A percentile compares a stretch with the other conserved stretches of the same genome.
Conservation (phyloP, 768 basidiomycete genomes). For the Tylopilus rubrobrunneus region DNA sequence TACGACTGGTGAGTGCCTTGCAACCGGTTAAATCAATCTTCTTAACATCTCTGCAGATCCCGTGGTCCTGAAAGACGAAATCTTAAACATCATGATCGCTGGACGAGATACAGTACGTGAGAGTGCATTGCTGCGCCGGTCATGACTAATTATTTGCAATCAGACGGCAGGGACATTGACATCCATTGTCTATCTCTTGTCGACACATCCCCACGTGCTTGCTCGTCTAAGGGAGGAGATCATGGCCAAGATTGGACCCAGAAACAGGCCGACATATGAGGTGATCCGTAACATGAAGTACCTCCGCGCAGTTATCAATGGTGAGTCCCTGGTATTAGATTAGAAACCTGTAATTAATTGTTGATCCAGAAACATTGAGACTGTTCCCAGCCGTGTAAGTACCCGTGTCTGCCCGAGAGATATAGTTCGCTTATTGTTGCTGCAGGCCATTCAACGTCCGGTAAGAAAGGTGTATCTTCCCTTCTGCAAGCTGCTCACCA, state of each 20-base stretch:
- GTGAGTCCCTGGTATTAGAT: constrained; percentile 24
- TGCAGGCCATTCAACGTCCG: constrained; percentile 46
- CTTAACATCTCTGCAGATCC: constrained; percentile 18
- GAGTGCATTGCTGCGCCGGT: neutral
- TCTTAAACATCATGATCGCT: constrained; percentile 34
- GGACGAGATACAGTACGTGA: constrained; percentile 25
- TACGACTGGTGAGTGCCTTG: constrained; percentile 35
- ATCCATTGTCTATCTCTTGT: constrained; percentile 41
- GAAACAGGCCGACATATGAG: constrained; percentile 47
- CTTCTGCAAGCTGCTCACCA: neutral
- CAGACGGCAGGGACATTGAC: constrained; percentile 37
- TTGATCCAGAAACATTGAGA: constrained; percentile 45
- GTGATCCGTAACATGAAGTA: constrained; percentile 61
- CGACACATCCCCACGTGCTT: constrained; percentile 46
- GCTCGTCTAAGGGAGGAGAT: constrained; percentile 53
- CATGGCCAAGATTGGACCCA: constrained; percentile 45
- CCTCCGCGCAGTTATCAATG: constrained; percentile 62
- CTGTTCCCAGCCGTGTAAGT: constrained; percentile 49
- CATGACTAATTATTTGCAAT: constrained; percentile 21
- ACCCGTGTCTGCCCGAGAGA: neutral
- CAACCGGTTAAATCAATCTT: constrained; percentile 20
- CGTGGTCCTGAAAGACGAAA: constrained; percentile 29
- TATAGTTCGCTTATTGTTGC: neutral
- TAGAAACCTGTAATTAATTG: neutral
- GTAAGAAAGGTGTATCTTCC: constrained; percentile 17